Evolutionary conservation across 495 filamentous ascomycete genomes (phyloP), one percentile per base, ranked within the genome.

Genomic region (Neurospora sp.): DNA sequence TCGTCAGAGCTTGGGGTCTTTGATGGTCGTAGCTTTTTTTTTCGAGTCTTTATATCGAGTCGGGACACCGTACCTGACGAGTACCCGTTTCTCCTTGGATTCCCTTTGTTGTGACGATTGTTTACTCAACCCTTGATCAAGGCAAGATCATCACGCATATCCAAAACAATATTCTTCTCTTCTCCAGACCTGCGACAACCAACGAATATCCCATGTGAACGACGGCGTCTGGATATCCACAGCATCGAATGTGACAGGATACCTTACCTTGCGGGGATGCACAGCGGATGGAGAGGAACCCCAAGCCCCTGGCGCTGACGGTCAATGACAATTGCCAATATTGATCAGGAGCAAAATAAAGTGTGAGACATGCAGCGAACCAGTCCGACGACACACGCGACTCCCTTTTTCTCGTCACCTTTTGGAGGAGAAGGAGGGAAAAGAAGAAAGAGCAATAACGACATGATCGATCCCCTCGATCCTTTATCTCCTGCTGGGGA

Each of bases 371-470:
- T 84, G 83, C 83, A 83, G 81, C 79, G 78, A 76, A 76, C 80
- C 18, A 80, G 80, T 71, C 80, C 83, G 73, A 79, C 78, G 69
- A 78, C 80, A 69, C 75, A 79, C 74, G 79, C 79, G 75, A 78
- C 78, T 79, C 81, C 83, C 77, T 84, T 84, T 77, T 84, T 84
- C 70, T 82, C 80, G 71, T 81, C 80, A 74, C 75, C 81, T 73
- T 84, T 83, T 79, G 81, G 79, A 70, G 77, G 75, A 70, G 75
- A 71, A 72, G 73, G 70, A 71, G 48, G 40, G 61, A 72, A 38
- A 40, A 75, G 69, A 68, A 68, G 42, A 42, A 75, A 69, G 69
- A 66, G 71, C 77, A 73, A 71, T 69, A 59, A 42, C 68, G 41
- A 44, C 40, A 68, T 69, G 53, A 70, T 39, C 41, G 66, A 70